Evolutionary conservation across 495 filamentous ascomycete species (phyloP), one percentile per base, ranked within the genome.

Genomic region (Hypoxylon intermedium): DNA sequence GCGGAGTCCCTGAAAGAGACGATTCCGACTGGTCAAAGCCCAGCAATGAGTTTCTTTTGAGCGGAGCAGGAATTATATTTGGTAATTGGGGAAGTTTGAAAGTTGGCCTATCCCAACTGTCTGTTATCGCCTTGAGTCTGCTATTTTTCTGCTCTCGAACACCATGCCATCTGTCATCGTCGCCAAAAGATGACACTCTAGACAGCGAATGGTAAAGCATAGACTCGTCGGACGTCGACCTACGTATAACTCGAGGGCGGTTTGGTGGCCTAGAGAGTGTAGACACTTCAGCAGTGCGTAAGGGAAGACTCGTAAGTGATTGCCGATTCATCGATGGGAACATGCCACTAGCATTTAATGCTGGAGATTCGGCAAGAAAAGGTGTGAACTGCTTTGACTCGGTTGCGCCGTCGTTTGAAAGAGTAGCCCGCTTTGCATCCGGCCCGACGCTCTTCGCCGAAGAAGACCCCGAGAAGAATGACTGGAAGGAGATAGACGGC

Each of bases 51-150:
- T 72, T 57, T 48, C 40, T 75, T 49, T 73, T 75, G 18, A 75
- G 74, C 45, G 79, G 75, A 47, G 69, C 74, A 31, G 70, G 74
- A 5, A 75, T 50, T 65, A 86, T 84, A 58, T 77, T 86, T 1
- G 87, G 84, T 51, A 93, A 75, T 58, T 82, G 79, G 9, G 84
- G 86, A 58, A 89, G 67, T 48, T 85, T 87, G 71, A 92, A 90
- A 53, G 82, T 90, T 9, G 87, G 79, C 38, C 71, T 86, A 67
- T 93, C 93, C 71, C 87, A 83, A 70, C 86, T 95, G 68, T 98
- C 93, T 65, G 85, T 88, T 72, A 98, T 94, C 2, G 93, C 93
- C 75, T 96, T 96, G 63, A 94, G 76, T 23, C 93, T 83, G 53
- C 89, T 90, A 63, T 97, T 98, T 50, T 91, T 87, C 67, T 90